A percentile compares a stretch with the other conserved stretches of the same genome.
phyloP scores from a whole-genome alignment of 305 asterid genomes.

The Fraxinus ornus region DNA sequence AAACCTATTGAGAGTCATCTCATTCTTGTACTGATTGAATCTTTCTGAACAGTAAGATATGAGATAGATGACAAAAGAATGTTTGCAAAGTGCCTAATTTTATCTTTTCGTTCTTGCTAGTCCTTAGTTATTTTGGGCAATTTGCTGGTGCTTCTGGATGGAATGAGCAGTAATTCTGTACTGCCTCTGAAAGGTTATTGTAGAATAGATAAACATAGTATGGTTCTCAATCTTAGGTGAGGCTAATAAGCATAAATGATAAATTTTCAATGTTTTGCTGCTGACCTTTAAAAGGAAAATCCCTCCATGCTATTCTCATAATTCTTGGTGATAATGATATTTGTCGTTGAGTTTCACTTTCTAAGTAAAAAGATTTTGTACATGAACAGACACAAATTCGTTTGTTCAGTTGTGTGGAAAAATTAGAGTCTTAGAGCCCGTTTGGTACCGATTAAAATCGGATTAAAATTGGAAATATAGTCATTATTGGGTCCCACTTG shows the following conservation, averaged over 20 bases:
- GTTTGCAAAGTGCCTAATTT: neutral
- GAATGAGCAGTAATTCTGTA: neutral
- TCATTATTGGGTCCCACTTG: too few species aligned
- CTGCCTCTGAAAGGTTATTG: neutral
- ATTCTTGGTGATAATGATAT: neutral
- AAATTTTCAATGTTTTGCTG: neutral
- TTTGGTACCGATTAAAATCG: too few species aligned
- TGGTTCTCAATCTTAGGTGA: neutral
- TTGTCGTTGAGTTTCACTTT: neutral
- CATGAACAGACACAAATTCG: neutral
- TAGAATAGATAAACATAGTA: neutral
- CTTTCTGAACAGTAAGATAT: neutral
- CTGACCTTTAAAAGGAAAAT: neutral
- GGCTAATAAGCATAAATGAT: neutral
- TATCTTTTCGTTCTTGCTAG: neutral
- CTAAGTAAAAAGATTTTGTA: neutral
- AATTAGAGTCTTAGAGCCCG: neutral
- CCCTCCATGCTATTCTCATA: neutral
- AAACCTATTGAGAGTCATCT: neutral
- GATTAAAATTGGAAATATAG: too few species aligned
- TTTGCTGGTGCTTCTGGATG: neutral
- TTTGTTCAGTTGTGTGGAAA: neutral
- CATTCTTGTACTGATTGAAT: neutral
- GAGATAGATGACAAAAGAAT: neutral
- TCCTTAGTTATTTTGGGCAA: neutral